phyloP scores from a whole-genome alignment of 805 yeast species.

The Wickerhamiella brachini region DNA sequence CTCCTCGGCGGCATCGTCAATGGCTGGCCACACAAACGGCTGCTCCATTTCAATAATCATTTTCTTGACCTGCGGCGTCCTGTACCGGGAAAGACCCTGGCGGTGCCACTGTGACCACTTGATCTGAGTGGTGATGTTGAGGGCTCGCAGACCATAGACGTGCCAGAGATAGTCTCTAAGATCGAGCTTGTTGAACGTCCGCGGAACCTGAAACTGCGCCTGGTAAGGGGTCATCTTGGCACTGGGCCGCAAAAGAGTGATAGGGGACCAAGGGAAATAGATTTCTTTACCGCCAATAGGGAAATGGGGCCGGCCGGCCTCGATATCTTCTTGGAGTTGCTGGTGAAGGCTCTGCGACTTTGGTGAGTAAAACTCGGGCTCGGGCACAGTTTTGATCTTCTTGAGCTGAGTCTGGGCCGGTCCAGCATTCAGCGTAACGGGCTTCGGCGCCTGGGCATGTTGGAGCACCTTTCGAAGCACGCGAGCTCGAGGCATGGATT shows the following conservation, averaged over 20 bases:
- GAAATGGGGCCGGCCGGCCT: slow-evolving; percentile 59
- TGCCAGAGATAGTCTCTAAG: slow-evolving; percentile 86
- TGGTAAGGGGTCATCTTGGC: slow-evolving; percentile 97
- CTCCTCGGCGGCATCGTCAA: slow-evolving; percentile 28
- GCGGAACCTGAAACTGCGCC: slow-evolving; percentile 91
- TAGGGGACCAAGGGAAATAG: slow-evolving; percentile 75
- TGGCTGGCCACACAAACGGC: slow-evolving; percentile 90
- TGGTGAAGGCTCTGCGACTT: slow-evolving; percentile 14
- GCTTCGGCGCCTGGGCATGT: slow-evolving; percentile 16
- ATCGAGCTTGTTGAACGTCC: slow-evolving; percentile 84
- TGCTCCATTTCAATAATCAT: slow-evolving; percentile 95
- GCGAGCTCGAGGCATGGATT: slow-evolving; percentile 16
- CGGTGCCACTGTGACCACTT: slow-evolving; percentile 57
- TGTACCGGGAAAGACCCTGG: slow-evolving; percentile 52
- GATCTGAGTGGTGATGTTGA: slow-evolving; percentile 76
- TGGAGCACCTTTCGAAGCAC: slow-evolving; percentile 14
- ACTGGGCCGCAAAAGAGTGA: slow-evolving; percentile 71
- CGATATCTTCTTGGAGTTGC: slow-evolving; percentile 5
- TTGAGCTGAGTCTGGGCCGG: slow-evolving; percentile 6
- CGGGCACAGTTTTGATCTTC: slow-evolving; percentile 7
- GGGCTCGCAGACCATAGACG: slow-evolving; percentile 78
- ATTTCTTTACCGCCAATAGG: slow-evolving; percentile 60
- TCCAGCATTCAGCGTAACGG: slow-evolving; percentile 7
- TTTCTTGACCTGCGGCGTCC: slow-evolving; percentile 74
- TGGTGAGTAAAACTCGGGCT: slow-evolving; percentile 14